Base-by-base conservation (phyloP, 2,329 filamentous ascomycete species). In the Penicillium rolfsii region DNA sequence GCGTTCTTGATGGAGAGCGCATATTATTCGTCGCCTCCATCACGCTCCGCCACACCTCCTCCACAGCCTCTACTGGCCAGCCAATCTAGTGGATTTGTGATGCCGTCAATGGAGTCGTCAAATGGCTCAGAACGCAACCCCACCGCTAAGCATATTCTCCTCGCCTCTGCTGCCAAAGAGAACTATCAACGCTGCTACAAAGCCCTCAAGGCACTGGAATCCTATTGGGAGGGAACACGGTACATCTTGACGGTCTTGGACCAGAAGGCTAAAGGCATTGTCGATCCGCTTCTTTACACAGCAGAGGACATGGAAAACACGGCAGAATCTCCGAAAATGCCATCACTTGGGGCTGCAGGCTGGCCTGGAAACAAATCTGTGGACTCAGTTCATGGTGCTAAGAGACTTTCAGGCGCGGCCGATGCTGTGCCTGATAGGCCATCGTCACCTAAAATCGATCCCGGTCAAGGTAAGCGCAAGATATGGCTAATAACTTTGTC, bases 141-240 rank as follows among this genome's bases (percentile, higher is more conserved):
- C 38, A 76, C 72, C n/a, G 72, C 77, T 26, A 90, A 91, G 66
- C 91, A 96, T 70, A 89, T 89, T 0, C 77, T 96, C 1, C 82
- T 96, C 0, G 91, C 91, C 0, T 90, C 90, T 0, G 91, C 90
- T 1, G 91, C 92, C 0, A 93, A 89, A 66, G 89, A 94, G 70
- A 94, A 96, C 68, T 96, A 96, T 67, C 91, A 94, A 71, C 84
- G 89, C 8, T 96, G 92, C 73, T 94, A 95, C 74, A 91, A 92
- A 71, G 91, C 91, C 0, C 77, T 96, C 11, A 87, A 93, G 67
- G 88, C 91, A 49, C 81, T 96, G n/a, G 87, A 95, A 67, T 84
- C 84, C 0, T 95, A 95, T 71, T 96, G 92, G 92, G 90, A 90
- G 38, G 92, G 92, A 7, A 89, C 91, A 28, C 89, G 91, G 59